Base-by-base conservation (phyloP, 148 eudicot species). In the Dianthus caryophyllus region DNA sequence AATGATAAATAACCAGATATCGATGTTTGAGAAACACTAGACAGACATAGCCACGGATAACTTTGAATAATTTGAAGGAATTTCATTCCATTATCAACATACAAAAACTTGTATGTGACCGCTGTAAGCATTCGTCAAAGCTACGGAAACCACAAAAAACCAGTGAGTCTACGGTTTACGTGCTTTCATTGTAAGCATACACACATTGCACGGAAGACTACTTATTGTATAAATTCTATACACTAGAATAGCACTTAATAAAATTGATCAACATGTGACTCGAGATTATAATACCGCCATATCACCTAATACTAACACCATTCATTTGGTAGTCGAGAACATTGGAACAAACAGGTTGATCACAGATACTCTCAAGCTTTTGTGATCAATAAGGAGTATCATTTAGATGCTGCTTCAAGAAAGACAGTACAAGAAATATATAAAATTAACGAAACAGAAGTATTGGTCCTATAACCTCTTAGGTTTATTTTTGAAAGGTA, bases 271-370 rank as follows among this genome's bases (percentile, higher is more conserved):
- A 57, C 61, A 33, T 38, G 8, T 2, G 41, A 17, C 11, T 30
- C 41, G 30, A 57, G 21, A 57, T 57, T 57, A 57, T 57, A 22
- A 57, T 57, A 57, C 30, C 39, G 30, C 39, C 61, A 57, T 29
- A 9, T 57, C 39, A 57, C 39, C 41, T 30, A 7, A 26, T 13
- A 17, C 61, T 29, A 57, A 57, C 22, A 21, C 12, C 29, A 25
- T 53, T 9, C 29, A 53, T 10, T 22, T 53, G 22, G 14, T 12
- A 24, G 10, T 53, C 27, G 10, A 53, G 58, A 4, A 21, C 8
- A 53, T 21, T 20, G 29, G 21, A 16, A 57, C 4, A 57, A 29
- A 57, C 8, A 57, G 41, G 39, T 29, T 29, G 20, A 30, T 16
- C 61, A 57, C 13, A 56, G 36, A 56, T 56, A 17, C 39, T 29